Percentiles rank a stretch among this genome's conserved stretches.
phyloP scores from a whole-genome alignment of 495 filamentous ascomycete genomes.

The Staphylotrichum tortipilum region DNA sequence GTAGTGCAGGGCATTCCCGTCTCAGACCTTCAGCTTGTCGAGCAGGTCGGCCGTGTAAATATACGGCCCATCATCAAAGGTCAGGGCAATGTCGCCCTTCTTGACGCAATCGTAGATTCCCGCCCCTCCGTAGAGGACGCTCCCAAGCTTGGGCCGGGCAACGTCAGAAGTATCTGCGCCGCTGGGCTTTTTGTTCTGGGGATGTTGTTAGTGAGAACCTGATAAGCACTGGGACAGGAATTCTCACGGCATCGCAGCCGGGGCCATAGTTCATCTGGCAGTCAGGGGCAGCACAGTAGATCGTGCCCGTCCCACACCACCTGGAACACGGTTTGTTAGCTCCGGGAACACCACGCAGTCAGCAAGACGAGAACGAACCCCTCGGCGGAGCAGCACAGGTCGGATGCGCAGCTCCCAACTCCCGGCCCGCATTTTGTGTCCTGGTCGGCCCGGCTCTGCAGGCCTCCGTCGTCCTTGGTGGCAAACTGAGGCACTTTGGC shows the following conservation, averaged over 20 bases:
- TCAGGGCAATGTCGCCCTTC: conserved; percentile 59
- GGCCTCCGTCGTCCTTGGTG: background rate
- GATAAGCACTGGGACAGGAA: background rate
- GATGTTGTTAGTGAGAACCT: conserved; percentile 1
- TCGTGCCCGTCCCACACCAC: conserved; percentile 51
- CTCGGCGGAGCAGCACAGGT: conserved; percentile 56
- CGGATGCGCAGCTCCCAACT: conserved; percentile 43
- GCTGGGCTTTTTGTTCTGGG: conserved; percentile 46
- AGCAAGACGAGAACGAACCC: conserved; percentile 37
- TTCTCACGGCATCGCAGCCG: conserved; percentile 51
- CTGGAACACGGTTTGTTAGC: conserved; percentile 37
- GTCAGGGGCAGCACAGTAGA: conserved; percentile 60
- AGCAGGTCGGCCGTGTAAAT: conserved; percentile 61
- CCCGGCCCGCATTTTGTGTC: conserved; percentile 31
- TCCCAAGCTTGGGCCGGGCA: conserved; percentile 50
- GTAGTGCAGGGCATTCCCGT: background rate
- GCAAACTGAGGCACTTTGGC: conserved; percentile 1
- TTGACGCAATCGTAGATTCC: conserved; percentile 60
- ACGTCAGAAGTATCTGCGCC: conserved; percentile 54
- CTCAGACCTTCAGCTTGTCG: conserved; percentile 47
- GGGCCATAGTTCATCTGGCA: conserved; percentile 60
- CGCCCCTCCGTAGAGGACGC: conserved; percentile 49
- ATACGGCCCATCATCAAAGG: conserved; percentile 72
- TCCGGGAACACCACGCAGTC: conserved; percentile 7
- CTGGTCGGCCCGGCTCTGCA: conserved; percentile 12